These are phyloP conservation scores for Oidium heveae DNA, from an alignment of 2,329 filamentous ascomycete species.

Conservation along the genomic window DNA sequence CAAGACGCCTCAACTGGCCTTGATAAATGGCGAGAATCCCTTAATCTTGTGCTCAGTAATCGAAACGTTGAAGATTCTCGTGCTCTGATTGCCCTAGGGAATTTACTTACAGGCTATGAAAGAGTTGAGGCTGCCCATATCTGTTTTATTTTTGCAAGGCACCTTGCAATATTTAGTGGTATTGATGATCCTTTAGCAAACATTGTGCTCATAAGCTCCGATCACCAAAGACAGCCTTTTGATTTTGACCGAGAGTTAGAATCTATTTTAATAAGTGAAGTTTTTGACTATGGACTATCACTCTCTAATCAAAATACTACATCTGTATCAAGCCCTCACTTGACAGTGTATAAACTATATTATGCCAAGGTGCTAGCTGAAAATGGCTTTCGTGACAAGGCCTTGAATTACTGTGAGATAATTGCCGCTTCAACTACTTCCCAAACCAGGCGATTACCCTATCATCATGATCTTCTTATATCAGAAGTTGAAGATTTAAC, in stretches of 20 bases:
- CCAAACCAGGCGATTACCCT: slow-evolving; percentile 62
- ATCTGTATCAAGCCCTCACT: slow-evolving; percentile 42
- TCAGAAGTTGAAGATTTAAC: slow-evolving; percentile 59
- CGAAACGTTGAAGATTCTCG: slow-evolving; percentile 55
- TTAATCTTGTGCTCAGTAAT: slow-evolving; percentile 69
- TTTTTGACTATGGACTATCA: slow-evolving; percentile 75
- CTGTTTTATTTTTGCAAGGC: slow-evolving; percentile 71
- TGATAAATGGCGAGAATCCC: slow-evolving; percentile 82
- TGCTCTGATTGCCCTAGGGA: slow-evolving; percentile 58
- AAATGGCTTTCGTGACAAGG: slow-evolving; percentile 56
- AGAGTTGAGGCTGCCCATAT: slow-evolving; percentile 79
- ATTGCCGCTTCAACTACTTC: slow-evolving; percentile 53
- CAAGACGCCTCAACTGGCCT: slow-evolving; percentile 62
- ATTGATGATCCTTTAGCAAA: slow-evolving; percentile 55
- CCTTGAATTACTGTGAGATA: slow-evolving; percentile 73
- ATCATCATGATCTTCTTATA: slow-evolving; percentile 57
- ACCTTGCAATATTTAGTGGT: slow-evolving; percentile 48
- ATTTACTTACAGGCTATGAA: slow-evolving; percentile 61
- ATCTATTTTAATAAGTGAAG: slow-evolving; percentile 76
- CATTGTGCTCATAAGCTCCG: slow-evolving; percentile 64
- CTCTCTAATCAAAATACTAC: slow-evolving; percentile 33
- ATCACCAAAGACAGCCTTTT: slow-evolving; percentile 46
- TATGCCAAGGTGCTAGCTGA: slow-evolving; percentile 70
- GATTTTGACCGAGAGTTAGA: slow-evolving; percentile 62
- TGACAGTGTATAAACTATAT: slow-evolving; percentile 76